phyloP scores from a whole-genome alignment of 306 rosid species.

The Arachis hypogaea region DNA sequence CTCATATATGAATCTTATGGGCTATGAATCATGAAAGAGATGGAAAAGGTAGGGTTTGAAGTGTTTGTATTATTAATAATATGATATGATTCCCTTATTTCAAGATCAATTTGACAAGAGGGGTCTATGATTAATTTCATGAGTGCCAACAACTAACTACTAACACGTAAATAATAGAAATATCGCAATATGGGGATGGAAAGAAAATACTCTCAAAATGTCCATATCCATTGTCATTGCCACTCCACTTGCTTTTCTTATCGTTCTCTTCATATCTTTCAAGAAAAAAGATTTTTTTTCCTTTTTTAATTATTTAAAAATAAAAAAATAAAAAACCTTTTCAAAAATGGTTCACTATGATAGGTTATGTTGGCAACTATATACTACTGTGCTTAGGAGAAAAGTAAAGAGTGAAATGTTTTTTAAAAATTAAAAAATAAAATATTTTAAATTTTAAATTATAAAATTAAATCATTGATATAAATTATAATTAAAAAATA shows the following conservation, averaged over 20 bases:
- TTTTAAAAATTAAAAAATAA: too few relatives aligned
- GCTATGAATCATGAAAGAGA: neutral
- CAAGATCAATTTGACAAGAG: neutral
- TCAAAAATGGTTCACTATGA: neutral
- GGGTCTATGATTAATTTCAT: neutral
- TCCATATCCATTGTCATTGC: neutral
- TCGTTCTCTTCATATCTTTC: neutral
- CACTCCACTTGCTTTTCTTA: neutral
- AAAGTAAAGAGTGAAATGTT: too few relatives aligned
- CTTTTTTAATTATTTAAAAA: too few relatives aligned
- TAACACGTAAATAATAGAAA: neutral
- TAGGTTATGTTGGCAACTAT: too few relatives aligned
- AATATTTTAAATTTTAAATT: too few relatives aligned
- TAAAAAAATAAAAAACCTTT: neutral
- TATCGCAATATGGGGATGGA: neutral
- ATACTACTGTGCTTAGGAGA: too few relatives aligned
- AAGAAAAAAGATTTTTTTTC: neutral
- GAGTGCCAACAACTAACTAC: neutral
- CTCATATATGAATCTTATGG: neutral
- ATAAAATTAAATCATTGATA: too few relatives aligned
- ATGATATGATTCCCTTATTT: neutral
- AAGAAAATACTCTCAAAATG: conserved; percentile 1
- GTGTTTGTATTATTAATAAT: neutral
- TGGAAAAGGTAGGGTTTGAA: neutral
- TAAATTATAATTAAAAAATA: too few relatives aligned